Base-by-base conservation (phyloP, 2,329 filamentous ascomycete species). In the Dichotomopilus funicola region DNA sequence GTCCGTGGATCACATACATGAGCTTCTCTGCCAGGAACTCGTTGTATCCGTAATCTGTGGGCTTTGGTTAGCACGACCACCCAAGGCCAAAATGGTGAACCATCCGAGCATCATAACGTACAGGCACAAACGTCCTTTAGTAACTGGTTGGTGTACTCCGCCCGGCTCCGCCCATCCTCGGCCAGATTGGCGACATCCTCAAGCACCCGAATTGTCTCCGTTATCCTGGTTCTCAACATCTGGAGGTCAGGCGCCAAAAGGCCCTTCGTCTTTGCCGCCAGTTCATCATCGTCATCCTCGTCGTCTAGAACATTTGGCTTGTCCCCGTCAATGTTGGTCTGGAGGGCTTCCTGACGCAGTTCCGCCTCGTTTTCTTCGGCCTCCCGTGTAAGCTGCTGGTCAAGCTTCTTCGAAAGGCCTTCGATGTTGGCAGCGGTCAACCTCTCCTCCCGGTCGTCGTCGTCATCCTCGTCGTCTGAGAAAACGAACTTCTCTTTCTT, bases 391-490 rank as follows among this genome's bases (percentile, higher is more conserved):
- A 81, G 77, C 67, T 94, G 78, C 66, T 82, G 77, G 69, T 99
- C 92, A 55, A 99, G 73, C 70, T 91, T 92, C 64, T 85, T 80
- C 54, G 92, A 91, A 54, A 99, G 76, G 56, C 94, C 94, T 65
- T 87, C 94, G 60, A 99, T 97, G 71, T 99, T 99, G 60, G 94
- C 94, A 1, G 91, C 91, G 51, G 90, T 99, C 63, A 99, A 80
- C 69, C 86, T 87, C 73, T 96, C 91, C 72, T 96, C 90, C 5
- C 84, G 86, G 64, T 95, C 91, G 51, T 91, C 86, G 61, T 92
- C 89, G 64, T 92, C 89, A 64, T 97, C 92, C 61, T 97, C 91
- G 67, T 99, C 94, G 59, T 97, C 94, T 0, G 94, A 97, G 78
- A 95, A 99, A 78, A 96, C 89, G 61, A 86, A 82, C 65, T 79